Percentiles rank a stretch among this genome's conserved stretches.
These are phyloP conservation scores for Helianthus tuberosus DNA, from an alignment of 129 eudicot species.

Conservation along the genomic window DNA sequence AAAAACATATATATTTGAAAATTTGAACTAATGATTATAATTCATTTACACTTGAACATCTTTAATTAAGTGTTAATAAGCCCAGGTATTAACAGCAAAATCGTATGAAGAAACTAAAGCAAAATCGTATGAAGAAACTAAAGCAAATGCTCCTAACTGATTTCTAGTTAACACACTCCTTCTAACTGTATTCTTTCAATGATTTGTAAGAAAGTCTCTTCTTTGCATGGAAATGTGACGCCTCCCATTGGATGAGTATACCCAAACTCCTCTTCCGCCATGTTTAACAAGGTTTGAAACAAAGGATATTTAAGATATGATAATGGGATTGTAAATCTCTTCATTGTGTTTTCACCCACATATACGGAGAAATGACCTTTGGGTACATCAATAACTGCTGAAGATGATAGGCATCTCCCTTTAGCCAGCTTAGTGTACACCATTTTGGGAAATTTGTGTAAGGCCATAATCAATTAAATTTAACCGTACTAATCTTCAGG, in stretches of 20 bases:
- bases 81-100: no score
- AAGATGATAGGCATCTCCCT: slow-evolving; percentile 1
- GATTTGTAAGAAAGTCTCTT: slow-evolving; percentile 18
- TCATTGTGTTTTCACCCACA: slow-evolving; percentile 30
- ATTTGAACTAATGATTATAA: no score
- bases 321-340: slow-evolving; percentile 23
- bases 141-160: no score
- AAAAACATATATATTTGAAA: no score
- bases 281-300: background rate
- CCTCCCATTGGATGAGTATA: slow-evolving; percentile 26
- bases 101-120: no score
- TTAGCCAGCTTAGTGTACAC: background rate
- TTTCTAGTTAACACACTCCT: background rate
- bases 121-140: no score
- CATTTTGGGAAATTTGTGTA: slow-evolving; percentile 12
- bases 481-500: background rate
- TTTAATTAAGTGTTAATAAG: no score
- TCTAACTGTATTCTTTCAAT: background rate
- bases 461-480: background rate
- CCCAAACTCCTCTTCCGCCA: slow-evolving; percentile 21
- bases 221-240: no score
- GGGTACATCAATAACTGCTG: background rate
- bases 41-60: no score
- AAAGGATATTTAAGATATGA: slow-evolving; percentile 20
- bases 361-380: slow-evolving; percentile 26